These are phyloP conservation scores for Diplodia corticola DNA, from an alignment of 2,329 filamentous ascomycete species.

Conservation along the genomic window DNA sequence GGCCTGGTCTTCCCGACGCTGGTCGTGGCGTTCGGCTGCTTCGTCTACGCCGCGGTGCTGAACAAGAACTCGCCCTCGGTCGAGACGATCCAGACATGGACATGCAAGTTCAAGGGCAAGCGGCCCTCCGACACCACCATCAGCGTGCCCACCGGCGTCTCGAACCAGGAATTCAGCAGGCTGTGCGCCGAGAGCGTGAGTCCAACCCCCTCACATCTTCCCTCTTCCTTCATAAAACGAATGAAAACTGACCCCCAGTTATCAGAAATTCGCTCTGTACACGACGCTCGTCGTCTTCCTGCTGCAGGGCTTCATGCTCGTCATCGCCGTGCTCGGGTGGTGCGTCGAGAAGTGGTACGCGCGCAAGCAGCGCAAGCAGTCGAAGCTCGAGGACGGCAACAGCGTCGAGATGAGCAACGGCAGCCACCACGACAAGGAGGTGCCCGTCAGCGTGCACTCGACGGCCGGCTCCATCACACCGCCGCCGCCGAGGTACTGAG, in stretches of 20 bases:
- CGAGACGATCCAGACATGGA: conserved; percentile 45
- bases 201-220: background rate
- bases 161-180: conserved; percentile 39
- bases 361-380: conserved; percentile 34
- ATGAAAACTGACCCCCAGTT: too few relatives aligned
- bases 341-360: conserved; percentile 40
- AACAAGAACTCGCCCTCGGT: conserved; percentile 37
- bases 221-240: background rate
- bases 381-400: conserved; percentile 26
- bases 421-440: background rate
- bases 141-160: conserved; percentile 32
- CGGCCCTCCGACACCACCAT: conserved; percentile 22
- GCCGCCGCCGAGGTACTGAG: conserved; percentile 7
- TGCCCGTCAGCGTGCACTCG: conserved; percentile 12
- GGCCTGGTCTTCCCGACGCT: conserved; percentile 39
- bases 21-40: conserved; percentile 42
- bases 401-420: conserved; percentile 24
- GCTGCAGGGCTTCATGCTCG: conserved; percentile 38
- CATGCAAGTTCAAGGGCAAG: conserved; percentile 39
- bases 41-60: conserved; percentile 43
- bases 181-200: conserved; percentile 46
- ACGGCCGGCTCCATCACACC: background rate
- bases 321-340: conserved; percentile 38
- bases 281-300: conserved; percentile 45
- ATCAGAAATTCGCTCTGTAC: conserved; percentile 47